phyloP scores from a whole-genome alignment of 78 protist genomes.

The Andalucia godoyi region DNA sequence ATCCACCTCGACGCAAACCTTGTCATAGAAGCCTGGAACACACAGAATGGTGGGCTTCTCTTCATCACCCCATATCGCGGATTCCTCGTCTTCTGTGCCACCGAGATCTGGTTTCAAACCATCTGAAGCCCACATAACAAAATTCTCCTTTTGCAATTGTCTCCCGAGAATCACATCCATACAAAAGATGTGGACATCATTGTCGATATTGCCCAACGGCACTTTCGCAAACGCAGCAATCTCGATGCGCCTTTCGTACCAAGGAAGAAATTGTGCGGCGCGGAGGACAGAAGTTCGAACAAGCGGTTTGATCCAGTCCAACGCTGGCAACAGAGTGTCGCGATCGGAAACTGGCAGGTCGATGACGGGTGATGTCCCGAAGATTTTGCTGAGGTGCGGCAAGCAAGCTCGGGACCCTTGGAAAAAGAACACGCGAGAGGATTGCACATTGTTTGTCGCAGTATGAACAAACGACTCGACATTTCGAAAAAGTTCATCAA shows the following conservation, averaged over 20 bases:
- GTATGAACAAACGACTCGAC: too few species aligned
- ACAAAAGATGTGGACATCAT: neutral
- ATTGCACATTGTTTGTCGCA: too few species aligned
- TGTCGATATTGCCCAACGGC: neutral
- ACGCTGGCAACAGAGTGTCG: neutral
- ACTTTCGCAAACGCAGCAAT: neutral
- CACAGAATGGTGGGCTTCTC: slow-evolving; percentile 11
- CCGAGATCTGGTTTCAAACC: slow-evolving; percentile 67
- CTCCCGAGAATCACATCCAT: neutral
- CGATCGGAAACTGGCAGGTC: neutral
- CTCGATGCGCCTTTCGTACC: neutral
- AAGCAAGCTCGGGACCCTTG: too few species aligned
- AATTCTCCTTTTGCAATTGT: slow-evolving; percentile 1
- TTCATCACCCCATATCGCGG: neutral
- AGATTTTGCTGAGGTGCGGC: neutral
- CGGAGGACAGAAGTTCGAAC: neutral
- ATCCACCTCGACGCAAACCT: slow-evolving; percentile 57
- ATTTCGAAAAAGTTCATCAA: too few species aligned
- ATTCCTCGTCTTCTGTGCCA: slow-evolving; percentile 68
- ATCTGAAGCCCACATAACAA: slow-evolving; percentile 60
- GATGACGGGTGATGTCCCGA: neutral
- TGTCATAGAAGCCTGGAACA: slow-evolving; percentile 42
- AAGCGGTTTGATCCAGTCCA: neutral
- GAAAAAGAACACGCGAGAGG: too few species aligned
- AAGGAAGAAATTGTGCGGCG: slow-evolving; percentile 31